Percentiles rank a stretch among this genome's conserved stretches.
phyloP scores from a whole-genome alignment of 2,329 filamentous ascomycete genomes.

The Monilinia fructicola region DNA sequence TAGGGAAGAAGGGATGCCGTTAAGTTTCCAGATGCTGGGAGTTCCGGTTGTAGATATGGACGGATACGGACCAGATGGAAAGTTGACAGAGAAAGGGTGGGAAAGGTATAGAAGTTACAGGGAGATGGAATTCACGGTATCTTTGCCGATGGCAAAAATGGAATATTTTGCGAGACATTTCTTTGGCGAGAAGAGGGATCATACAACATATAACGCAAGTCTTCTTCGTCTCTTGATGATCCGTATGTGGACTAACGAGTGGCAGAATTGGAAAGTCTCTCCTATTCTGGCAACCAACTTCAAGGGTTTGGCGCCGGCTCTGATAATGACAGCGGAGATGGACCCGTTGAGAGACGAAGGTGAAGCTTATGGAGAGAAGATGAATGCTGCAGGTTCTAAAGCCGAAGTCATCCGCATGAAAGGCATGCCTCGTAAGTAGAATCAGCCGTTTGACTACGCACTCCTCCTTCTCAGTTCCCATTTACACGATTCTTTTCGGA shows the following conservation, averaged over 20 bases:
- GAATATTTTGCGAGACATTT: slow-evolving; percentile 29
- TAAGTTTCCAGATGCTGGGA: slow-evolving; percentile 30
- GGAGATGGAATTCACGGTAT: slow-evolving; percentile 28
- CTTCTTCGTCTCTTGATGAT: background rate
- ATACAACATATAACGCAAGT: slow-evolving; percentile 17
- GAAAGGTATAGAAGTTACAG: slow-evolving; percentile 28
- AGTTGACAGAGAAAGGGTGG: slow-evolving; percentile 20
- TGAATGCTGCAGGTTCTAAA: slow-evolving; percentile 28
- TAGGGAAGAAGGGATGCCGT: slow-evolving; percentile 27
- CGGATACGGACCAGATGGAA: slow-evolving; percentile 22
- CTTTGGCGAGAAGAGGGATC: slow-evolving; percentile 24
- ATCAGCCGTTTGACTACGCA: background rate
- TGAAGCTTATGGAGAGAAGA: slow-evolving; percentile 32
- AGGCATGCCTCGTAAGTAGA: slow-evolving; percentile 26
- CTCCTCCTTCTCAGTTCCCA: background rate
- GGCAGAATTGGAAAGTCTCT: slow-evolving; percentile 26
- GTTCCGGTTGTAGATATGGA: slow-evolving; percentile 30
- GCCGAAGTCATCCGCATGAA: slow-evolving; percentile 27
- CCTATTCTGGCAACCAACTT: slow-evolving; percentile 39
- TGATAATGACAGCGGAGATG: slow-evolving; percentile 43
- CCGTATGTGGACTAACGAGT: background rate
- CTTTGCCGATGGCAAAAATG: slow-evolving; percentile 28
- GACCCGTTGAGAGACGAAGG: slow-evolving; percentile 43
- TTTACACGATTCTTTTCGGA: background rate
- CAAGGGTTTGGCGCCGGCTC: slow-evolving; percentile 35